Base-by-base conservation (phyloP, 805 yeast species). In the Blastobotrys parvus region DNA sequence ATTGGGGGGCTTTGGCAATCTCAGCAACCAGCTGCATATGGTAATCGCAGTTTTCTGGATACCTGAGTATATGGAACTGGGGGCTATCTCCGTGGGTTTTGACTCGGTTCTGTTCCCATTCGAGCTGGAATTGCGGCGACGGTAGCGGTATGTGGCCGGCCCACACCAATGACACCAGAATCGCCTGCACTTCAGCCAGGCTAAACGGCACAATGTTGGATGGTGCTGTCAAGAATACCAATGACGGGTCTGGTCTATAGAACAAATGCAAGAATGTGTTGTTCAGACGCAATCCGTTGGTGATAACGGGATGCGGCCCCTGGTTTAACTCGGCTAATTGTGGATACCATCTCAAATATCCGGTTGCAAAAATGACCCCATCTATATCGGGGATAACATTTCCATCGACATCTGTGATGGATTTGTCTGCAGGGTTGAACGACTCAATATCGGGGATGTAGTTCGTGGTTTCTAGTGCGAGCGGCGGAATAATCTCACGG, bases 291-390 rank as follows among this genome's bases (percentile, higher is more conserved):
- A 54, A 56, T 1, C 81, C 80, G 41, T 64, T 59, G 1, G 78
- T 67, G 23, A 72, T 62, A 21, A 72, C 44, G 2, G 69, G 71
- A 30, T 51, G 52, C 16, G 49, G 41, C 17, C 49, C 44, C 13
- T 48, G 45, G 38, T 43, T 41, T 16, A 50, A 49, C 35, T 72
- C 68, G 17, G 31, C 38, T 40, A 85, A 59, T 51, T 75, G 82
- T 17, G 94, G 92, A 44, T 75, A 67, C 30, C 76, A 71, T 54
- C 78, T 78, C 37, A 76, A 64, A 59, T 82, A 85, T 1, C 94
- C 94, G 0, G 94, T 84, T 39, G 85, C 82, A 57, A 78, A 82
- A 7, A 84, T 64, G 7, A 85, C 64, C 18, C 56, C 54, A 48
- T 83, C 89, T 33, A 82, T 72, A 30, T 66, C 67, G 1, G 52